Conservation (phyloP, 805 yeast genomes). For the Scheffersomyces stipitis region DNA sequence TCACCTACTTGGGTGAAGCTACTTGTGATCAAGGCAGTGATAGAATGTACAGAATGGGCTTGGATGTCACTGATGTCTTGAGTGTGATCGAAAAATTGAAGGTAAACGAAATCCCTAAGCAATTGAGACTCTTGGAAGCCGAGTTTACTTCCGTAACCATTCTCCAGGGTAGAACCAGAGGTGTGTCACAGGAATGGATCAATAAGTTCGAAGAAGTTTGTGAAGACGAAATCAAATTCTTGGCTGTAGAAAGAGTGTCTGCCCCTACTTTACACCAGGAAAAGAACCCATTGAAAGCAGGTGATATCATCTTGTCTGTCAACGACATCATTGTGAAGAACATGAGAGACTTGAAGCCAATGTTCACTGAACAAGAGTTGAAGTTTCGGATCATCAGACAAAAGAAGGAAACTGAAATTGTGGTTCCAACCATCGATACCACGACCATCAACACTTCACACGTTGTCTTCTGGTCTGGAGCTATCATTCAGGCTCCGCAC, state of each 20-base stretch:
- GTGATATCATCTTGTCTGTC: slow-evolving; percentile 76
- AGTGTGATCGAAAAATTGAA: slow-evolving; percentile 57
- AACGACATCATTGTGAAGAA: slow-evolving; percentile 64
- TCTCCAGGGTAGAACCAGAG: slow-evolving; percentile 75
- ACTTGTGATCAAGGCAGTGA: slow-evolving; percentile 52
- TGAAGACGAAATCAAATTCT: slow-evolving; percentile 68
- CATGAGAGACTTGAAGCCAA: slow-evolving; percentile 62
- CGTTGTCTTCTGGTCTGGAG: slow-evolving; percentile 80
- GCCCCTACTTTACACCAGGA: slow-evolving; percentile 35
- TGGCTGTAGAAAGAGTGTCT: slow-evolving; percentile 68
- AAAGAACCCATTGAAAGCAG: slow-evolving; percentile 47
- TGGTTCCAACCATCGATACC: slow-evolving; percentile 65
- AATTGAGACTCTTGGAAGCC: slow-evolving; percentile 69
- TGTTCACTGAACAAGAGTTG: slow-evolving; percentile 43
- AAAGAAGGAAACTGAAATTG: slow-evolving; percentile 58
- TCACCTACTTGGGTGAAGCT: slow-evolving; percentile 78
- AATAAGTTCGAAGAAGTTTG: slow-evolving; percentile 59
- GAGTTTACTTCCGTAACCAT: slow-evolving; percentile 71
- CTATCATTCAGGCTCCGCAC: slow-evolving; percentile 83
- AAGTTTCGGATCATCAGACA: slow-evolving; percentile 70
- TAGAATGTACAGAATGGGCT: slow-evolving; percentile 67
- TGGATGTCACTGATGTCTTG: slow-evolving; percentile 68
- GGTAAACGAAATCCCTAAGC: slow-evolving; percentile 48
- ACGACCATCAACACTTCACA: slow-evolving; percentile 59
- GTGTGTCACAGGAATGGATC: slow-evolving; percentile 88